A percentile compares a stretch with the other conserved stretches of the same genome.
phyloP scores from a whole-genome alignment of 352 stramenopile genomes.

The Phytophthora tubulina region DNA sequence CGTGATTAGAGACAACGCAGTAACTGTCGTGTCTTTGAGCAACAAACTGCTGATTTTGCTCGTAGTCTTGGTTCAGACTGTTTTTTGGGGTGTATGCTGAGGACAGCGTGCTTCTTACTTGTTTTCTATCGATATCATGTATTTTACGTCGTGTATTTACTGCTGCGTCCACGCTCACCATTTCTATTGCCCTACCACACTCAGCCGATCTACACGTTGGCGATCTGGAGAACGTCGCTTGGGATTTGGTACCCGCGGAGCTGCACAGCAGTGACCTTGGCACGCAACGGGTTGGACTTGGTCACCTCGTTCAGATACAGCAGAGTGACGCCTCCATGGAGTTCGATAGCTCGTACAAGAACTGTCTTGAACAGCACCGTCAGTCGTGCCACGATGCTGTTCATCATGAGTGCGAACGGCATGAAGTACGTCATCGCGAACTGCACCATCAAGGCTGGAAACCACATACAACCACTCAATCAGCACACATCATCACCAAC shows the following conservation, averaged over 20 bases:
- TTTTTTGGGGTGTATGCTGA: constrained; percentile 3
- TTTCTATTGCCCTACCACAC: constrained; percentile 15
- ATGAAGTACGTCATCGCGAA: constrained; percentile 92
- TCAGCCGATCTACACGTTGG: constrained; percentile 54
- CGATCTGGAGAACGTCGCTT: constrained; percentile 52
- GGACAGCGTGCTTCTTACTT: constrained; percentile 14
- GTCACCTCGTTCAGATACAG: constrained; percentile 85
- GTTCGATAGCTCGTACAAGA: constrained; percentile 67
- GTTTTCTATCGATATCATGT: constrained; percentile 44
- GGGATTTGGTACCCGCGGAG: constrained; percentile 74
- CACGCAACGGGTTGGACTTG: constrained; percentile 84
- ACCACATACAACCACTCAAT: constrained; percentile 8
- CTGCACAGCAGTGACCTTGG: constrained; percentile 75
- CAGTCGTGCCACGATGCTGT: constrained; percentile 77
- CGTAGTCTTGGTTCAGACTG: constrained; percentile 23
- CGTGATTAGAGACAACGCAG: constrained; percentile 29
- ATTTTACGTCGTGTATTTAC: constrained; percentile 41
- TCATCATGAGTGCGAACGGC: constrained; percentile 83
- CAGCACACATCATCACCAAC: background rate
- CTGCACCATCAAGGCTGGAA: constrained; percentile 65
- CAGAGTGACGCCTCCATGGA: constrained; percentile 73
- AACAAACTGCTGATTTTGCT: constrained; percentile 31
- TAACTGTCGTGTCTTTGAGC: constrained; percentile 10
- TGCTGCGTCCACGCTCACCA: background rate
- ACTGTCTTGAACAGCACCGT: constrained; percentile 69